These are phyloP conservation scores for Cryptococcus sp. DNA, from an alignment of 1,284 basidiomycete genomes.

Conservation along the genomic window DNA sequence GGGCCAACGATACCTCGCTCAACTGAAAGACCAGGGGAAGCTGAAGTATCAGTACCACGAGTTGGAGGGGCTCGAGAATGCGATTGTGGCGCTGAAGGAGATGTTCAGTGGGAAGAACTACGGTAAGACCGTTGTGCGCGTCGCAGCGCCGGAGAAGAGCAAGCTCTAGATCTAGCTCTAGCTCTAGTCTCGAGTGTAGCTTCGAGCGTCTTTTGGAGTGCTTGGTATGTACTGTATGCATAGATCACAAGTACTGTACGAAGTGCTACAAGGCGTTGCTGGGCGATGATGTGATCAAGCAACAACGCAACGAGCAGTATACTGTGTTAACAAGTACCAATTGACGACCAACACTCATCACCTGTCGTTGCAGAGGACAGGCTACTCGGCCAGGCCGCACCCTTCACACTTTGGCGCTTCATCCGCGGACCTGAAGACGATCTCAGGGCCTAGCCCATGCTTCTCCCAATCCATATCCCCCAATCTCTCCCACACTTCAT, in stretches of 20 bases:
- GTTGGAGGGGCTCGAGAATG: constrained; percentile 68
- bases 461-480: background rate
- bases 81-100: constrained; percentile 67
- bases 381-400: background rate
- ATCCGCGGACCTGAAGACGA: background rate
- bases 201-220: too few species aligned
- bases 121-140: constrained; percentile 70
- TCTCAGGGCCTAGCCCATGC: background rate
- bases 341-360: background rate
- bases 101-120: constrained; percentile 78
- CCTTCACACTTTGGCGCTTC: background rate
- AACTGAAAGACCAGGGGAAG: constrained; percentile 64
- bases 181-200: constrained; percentile 1
- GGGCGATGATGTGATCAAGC: too few species aligned
- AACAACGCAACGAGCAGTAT: too few species aligned
- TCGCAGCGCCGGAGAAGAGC: constrained; percentile 8
- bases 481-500: background rate
- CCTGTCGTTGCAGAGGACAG: background rate
- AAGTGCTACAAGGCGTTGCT: too few species aligned
- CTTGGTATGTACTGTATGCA: too few species aligned
- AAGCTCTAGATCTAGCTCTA: constrained; percentile 6
- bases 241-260: too few species aligned
- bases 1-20: constrained; percentile 56
- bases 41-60: constrained; percentile 80
- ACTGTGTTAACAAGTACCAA: background rate